These are phyloP conservation scores for Silene uniflora DNA, from an alignment of 148 eudicot species.

Conservation along the genomic window DNA sequence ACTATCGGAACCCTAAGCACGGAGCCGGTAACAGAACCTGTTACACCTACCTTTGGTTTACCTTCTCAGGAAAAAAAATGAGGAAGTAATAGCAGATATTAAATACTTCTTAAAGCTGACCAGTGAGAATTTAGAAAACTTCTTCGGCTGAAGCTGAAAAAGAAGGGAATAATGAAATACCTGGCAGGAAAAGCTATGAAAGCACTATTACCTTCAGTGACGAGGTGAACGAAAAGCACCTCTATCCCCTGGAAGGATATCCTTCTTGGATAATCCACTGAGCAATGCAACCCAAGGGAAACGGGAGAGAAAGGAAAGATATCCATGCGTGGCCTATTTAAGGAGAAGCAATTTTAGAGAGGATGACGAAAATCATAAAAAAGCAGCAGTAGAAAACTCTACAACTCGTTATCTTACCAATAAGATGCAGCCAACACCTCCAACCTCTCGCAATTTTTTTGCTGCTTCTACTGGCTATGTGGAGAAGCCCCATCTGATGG, in stretches of 20 bases:
- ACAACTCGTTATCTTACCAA: constrained; percentile 24
- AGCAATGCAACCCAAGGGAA: constrained; percentile 25
- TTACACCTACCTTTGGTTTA: constrained; percentile 53
- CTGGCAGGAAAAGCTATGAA: constrained; percentile 42
- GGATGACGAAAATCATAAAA: too few species aligned
- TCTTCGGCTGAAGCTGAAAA: constrained; percentile 42
- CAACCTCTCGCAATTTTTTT: too few species aligned
- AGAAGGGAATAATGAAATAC: too few species aligned
- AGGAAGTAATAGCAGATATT: constrained; percentile 34
- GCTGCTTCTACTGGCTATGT: constrained; percentile 22
- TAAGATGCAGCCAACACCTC: too few species aligned
- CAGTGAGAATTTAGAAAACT: constrained; percentile 55
- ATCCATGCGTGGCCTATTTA: too few species aligned
- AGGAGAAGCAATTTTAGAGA: too few species aligned
- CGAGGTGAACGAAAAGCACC: constrained; percentile 29
- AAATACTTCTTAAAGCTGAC: constrained; percentile 51
- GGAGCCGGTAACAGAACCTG: constrained; percentile 44
- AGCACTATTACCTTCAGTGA: constrained; percentile 41
- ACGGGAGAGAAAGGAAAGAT: constrained; percentile 29
- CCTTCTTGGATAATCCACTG: constrained; percentile 48
- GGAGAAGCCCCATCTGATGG: constrained; percentile 19
- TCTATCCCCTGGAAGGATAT: constrained; percentile 60
- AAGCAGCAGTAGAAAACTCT: too few species aligned
- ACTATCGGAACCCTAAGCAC: too few species aligned
- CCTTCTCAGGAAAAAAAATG: constrained; percentile 29